phyloP scores from a whole-genome alignment of 1,139 yeast genomes.

The Geotrichum europaeum region DNA sequence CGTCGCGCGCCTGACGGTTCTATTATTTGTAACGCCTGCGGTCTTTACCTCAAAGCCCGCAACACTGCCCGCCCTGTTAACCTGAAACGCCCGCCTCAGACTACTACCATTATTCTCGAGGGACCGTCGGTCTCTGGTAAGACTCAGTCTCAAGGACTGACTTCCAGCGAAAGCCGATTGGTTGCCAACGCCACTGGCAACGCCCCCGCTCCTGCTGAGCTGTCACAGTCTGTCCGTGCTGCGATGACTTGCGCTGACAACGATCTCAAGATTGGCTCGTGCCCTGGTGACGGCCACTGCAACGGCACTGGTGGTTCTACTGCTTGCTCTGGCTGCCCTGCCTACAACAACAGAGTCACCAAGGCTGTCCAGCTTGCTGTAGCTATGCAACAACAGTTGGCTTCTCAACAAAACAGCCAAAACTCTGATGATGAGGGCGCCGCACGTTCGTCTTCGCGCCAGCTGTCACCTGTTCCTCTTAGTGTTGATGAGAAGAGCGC shows the following conservation, averaged over 20 bases:
- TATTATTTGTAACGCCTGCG: slow-evolving; percentile 67
- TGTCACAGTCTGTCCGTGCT: not conserved
- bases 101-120: slow-evolving; percentile 13
- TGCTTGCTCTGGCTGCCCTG: slow-evolving; percentile 80
- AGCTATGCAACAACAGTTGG: slow-evolving; percentile 6
- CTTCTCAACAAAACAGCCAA: not conserved
- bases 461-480: not conserved
- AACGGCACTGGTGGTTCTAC: slow-evolving; percentile 82
- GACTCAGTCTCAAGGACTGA: not conserved
- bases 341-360: slow-evolving; percentile 60
- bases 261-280: slow-evolving; percentile 44
- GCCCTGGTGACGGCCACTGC: slow-evolving; percentile 79
- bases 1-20: slow-evolving; percentile 63
- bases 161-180: not conserved
- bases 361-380: slow-evolving; percentile 23
- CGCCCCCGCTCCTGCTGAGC: not conserved
- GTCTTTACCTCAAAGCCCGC: slow-evolving; percentile 43
- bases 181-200: not conserved
- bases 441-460: not conserved
- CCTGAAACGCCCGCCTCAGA: slow-evolving; percentile 55
- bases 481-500: slow-evolving; percentile 28
- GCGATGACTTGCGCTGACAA: not conserved
- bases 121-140: not conserved
- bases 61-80: slow-evolving; percentile 47
- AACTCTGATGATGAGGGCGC: not conserved